Conservation (phyloP, 108 stramenopile genomes). For the Schizochytrium sp. region DNA sequence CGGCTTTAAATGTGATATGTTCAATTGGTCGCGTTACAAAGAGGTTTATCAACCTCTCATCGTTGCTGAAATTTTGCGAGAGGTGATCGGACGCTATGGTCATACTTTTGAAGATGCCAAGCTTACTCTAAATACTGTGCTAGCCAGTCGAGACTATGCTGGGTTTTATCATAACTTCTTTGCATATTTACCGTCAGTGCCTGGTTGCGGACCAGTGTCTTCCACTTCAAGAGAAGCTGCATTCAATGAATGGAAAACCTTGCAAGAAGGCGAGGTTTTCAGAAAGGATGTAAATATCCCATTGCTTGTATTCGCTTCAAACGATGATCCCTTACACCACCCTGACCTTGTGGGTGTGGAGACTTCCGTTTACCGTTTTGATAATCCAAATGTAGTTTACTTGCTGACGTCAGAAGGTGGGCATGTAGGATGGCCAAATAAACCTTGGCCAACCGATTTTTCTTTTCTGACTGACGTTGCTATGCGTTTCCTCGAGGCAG, state of each 20-base stretch:
- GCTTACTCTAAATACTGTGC: background rate
- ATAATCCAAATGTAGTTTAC: conserved; percentile 33
- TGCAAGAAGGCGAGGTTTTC: conserved; percentile 14
- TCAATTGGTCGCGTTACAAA: background rate
- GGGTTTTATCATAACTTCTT: conserved; percentile 43
- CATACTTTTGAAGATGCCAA: background rate
- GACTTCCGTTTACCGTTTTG: conserved; percentile 1
- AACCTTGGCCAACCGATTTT: background rate
- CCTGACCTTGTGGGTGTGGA: conserved; percentile 18
- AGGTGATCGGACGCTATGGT: conserved; percentile 18
- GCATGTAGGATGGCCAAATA: conserved; percentile 19
- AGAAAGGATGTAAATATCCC: background rate
- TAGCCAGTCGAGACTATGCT: background rate
- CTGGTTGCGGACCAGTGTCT: background rate
- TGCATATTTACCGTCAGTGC: background rate
- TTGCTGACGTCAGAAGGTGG: conserved; percentile 17
- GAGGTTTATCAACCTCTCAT: conserved; percentile 29
- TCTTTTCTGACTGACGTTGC: background rate
- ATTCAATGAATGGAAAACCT: conserved; percentile 20
- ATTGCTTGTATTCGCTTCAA: background rate
- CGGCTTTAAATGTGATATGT: conserved; percentile 55
- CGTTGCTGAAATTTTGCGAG: background rate
- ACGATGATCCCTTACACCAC: conserved; percentile 55
- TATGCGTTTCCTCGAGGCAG: background rate
- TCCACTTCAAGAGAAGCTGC: background rate